Evolutionary conservation across 441 rosid genomes (phyloP).

Genomic region (Theobroma grandiflorum): DNA sequence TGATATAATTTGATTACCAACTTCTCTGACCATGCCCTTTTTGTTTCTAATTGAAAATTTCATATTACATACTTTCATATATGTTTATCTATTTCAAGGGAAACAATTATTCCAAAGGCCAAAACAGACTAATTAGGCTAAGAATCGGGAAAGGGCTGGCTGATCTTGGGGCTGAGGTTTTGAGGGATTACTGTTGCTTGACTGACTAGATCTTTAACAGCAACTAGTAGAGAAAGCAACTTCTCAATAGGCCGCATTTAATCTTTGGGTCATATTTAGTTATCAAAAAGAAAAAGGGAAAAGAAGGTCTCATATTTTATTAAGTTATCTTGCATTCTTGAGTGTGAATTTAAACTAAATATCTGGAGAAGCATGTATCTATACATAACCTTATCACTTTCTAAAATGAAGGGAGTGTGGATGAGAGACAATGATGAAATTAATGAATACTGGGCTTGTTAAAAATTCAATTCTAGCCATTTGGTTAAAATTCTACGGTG

Average conservation of each 20-base stretch:
- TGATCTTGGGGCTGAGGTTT: background rate
- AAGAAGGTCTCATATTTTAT: background rate
- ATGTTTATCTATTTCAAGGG: conserved; percentile 1
- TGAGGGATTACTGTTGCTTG: background rate
- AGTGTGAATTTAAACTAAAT: background rate
- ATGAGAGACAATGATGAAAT: background rate
- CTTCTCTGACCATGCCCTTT: background rate
- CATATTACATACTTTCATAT: background rate
- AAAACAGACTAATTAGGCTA: background rate
- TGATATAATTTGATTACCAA: background rate
- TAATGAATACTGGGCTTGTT: background rate
- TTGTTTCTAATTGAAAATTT: background rate
- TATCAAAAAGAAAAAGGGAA: background rate
- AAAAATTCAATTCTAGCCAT: background rate
- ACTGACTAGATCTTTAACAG: background rate
- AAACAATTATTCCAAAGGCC: background rate
- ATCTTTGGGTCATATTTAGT: background rate
- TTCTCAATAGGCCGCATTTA: background rate
- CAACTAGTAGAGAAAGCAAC: background rate
- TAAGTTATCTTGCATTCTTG: background rate
- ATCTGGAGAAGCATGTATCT: background rate
- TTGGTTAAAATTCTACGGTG: background rate
- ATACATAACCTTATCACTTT: background rate
- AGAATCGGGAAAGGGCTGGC: background rate
- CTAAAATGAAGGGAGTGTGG: background rate